Base-by-base conservation (phyloP, 2,329 filamentous ascomycete species). In the Epichloe elymi region DNA sequence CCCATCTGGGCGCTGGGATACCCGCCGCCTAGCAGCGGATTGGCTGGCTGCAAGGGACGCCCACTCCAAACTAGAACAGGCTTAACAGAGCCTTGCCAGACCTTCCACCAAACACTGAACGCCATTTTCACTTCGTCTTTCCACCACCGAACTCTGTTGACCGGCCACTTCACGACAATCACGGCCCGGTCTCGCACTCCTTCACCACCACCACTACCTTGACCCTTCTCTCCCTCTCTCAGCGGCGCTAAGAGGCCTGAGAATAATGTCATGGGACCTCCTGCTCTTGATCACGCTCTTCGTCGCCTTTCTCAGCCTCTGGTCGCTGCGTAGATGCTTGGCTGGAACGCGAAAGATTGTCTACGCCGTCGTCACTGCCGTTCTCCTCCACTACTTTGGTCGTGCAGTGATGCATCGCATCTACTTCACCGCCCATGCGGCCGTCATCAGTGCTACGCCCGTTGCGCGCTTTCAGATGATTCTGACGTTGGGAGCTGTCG, bases 401-500 rank as follows among this genome's bases (percentile, higher is more conserved):
- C 63, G 60, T 53, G 58, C 57, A 43, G 54, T 62, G 39, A 51
- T 61, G 47, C 59, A 62, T 54, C 59, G 61, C 56, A 59, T 63
- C 51, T 63, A 59, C 51, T 55, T 59, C 15, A 54, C 56, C 47
- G 57, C 59, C 50, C 55, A 65, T 55, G 58, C 63, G 57, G 58
- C 60, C 53, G 61, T 71, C 56, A 67, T 77, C 53, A 71, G 76
- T 63, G 65, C 69, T 26, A 61, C 77, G 54, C 59, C 76, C 26
- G 55, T 72, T 37, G 67, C 71, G 52, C 71, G 79, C 66, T 70
- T 73, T 53, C 78, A 71, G 56, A 79, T 80, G 76, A 63, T 77
- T 47, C 61, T 80, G 53, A 76, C 73, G 43, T 70, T 76, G 43
- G 68, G 71, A 52, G 76, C 76, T 51, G 67, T 77, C 45, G 60